Evolutionary conservation across 257 asterid genomes (phyloP).

Genomic region (Solanum pennellii): DNA sequence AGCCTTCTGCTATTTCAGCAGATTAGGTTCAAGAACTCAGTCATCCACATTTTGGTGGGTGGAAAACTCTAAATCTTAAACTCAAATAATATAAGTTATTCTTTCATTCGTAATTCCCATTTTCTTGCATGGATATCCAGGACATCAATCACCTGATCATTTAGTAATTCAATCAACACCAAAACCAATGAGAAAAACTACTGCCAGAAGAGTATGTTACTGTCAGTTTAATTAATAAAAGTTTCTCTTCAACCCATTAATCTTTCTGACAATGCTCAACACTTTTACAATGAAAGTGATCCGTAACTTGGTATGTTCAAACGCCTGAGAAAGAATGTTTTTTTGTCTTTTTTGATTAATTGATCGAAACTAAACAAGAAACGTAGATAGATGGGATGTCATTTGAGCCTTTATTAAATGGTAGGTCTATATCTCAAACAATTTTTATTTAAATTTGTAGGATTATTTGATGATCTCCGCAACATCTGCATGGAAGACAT

Average conservation of each 20-base stretch:
- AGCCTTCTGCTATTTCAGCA: background rate
- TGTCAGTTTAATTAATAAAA: background rate
- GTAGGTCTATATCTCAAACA: constrained; percentile 14
- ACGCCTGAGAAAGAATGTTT: background rate
- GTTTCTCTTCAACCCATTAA: background rate
- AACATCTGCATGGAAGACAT: background rate
- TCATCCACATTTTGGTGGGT: background rate
- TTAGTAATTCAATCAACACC: constrained; percentile 35
- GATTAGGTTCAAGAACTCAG: background rate
- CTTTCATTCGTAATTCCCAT: background rate
- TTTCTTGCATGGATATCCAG: constrained; percentile 11
- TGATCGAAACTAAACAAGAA: constrained; percentile 34
- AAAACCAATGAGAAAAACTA: constrained; percentile 27
- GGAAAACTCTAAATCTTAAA: background rate
- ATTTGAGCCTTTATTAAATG: constrained; percentile 40
- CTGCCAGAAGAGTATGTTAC: constrained; percentile 34
- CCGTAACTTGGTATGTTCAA: background rate
- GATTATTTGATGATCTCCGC: background rate
- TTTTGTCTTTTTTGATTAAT: background rate
- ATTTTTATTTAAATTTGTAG: background rate
- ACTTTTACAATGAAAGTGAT: constrained; percentile 24
- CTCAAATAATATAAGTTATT: background rate
- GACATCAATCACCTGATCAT: constrained; percentile 25
- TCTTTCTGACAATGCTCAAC: background rate
- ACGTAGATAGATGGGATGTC: constrained; percentile 24